Conservation (phyloP, 2,329 filamentous ascomycete genomes). For the Aspergillus novoparasiticus region DNA sequence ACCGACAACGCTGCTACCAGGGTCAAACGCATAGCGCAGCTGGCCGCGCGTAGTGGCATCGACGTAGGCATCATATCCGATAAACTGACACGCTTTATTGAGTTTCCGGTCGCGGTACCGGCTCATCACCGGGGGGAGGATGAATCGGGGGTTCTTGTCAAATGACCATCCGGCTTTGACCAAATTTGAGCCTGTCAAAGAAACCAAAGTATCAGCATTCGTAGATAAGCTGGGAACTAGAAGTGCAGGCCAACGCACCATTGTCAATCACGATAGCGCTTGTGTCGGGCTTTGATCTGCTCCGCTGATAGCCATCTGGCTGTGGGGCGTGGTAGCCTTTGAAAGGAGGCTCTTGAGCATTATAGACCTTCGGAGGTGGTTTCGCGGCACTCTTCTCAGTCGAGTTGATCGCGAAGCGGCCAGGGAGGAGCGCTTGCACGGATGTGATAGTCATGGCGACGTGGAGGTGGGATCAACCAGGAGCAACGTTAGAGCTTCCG, state of each 20-base stretch:
- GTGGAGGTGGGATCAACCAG: constrained; percentile 25
- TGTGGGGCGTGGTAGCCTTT: constrained; percentile 60
- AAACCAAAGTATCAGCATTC: constrained; percentile 4
- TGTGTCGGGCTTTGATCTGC: constrained; percentile 58
- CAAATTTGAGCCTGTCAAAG: constrained; percentile 72
- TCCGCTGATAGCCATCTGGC: constrained; percentile 71
- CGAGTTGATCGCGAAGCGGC: constrained; percentile 43
- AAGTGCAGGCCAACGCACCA: constrained; percentile 58
- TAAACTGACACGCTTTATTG: constrained; percentile 87
- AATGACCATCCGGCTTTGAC: constrained; percentile 97
- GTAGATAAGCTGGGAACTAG: background rate
- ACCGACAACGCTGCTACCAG: constrained; percentile 84
- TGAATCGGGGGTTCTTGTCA: constrained; percentile 76
- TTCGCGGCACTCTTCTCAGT: constrained; percentile 55
- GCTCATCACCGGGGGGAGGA: constrained; percentile 85
- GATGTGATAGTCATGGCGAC: constrained; percentile 49
- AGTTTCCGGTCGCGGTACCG: constrained; percentile 94
- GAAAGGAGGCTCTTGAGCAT: constrained; percentile 62
- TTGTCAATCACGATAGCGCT: constrained; percentile 97
- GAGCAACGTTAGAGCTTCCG: constrained; percentile 22
- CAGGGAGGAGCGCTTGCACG: constrained; percentile 37
- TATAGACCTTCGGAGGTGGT: constrained; percentile 57
- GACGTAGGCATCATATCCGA: constrained; percentile 89
- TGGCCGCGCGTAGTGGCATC: constrained; percentile 92
- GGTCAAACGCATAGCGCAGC: constrained; percentile 87